Conservation (phyloP, 371 early-diverging fungal species). For the Sanchytrium tribonematis region DNA sequence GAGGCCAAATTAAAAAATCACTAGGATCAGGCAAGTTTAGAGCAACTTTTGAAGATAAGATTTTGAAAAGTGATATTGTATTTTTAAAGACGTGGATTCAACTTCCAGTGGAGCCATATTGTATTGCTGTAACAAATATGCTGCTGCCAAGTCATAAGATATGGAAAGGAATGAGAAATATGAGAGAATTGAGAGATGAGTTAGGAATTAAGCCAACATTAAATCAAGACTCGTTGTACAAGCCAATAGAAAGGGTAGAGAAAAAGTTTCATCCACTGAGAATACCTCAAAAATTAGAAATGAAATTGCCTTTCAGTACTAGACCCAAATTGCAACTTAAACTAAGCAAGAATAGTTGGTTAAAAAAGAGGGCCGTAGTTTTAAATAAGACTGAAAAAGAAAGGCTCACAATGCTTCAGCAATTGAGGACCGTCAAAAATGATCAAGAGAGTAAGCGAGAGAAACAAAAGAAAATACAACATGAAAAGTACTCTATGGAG, state of each 20-base stretch:
- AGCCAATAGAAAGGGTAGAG: slow-evolving; percentile 53
- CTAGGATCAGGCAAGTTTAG: slow-evolving; percentile 84
- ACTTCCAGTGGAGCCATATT: slow-evolving; percentile 56
- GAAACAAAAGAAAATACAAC: not conserved
- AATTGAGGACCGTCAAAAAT: slow-evolving; percentile 52
- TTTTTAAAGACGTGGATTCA: slow-evolving; percentile 82
- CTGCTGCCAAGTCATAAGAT: slow-evolving; percentile 29
- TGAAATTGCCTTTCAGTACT: slow-evolving; percentile 59
- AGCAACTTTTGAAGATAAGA: slow-evolving; percentile 95
- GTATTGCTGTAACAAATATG: slow-evolving; percentile 74
- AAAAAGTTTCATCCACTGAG: slow-evolving; percentile 41
- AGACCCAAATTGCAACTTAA: slow-evolving; percentile 38
- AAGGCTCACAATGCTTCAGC: slow-evolving; percentile 44
- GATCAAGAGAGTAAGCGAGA: slow-evolving; percentile 35
- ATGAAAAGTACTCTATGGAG: slow-evolving; percentile 2
- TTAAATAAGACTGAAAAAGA: slow-evolving; percentile 63
- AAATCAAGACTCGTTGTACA: slow-evolving; percentile 52
- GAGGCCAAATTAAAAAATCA: slow-evolving; percentile 90
- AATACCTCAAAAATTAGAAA: slow-evolving; percentile 48
- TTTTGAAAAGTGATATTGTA: slow-evolving; percentile 86
- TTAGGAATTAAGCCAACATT: slow-evolving; percentile 28
- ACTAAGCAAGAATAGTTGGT: slow-evolving; percentile 18
- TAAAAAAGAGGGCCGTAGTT: slow-evolving; percentile 51
- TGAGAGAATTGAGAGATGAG: slow-evolving; percentile 61
- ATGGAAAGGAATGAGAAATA: slow-evolving; percentile 71